These are phyloP conservation scores for Yarrowia porcina DNA, from an alignment of 805 yeast species.

Conservation along the genomic window DNA sequence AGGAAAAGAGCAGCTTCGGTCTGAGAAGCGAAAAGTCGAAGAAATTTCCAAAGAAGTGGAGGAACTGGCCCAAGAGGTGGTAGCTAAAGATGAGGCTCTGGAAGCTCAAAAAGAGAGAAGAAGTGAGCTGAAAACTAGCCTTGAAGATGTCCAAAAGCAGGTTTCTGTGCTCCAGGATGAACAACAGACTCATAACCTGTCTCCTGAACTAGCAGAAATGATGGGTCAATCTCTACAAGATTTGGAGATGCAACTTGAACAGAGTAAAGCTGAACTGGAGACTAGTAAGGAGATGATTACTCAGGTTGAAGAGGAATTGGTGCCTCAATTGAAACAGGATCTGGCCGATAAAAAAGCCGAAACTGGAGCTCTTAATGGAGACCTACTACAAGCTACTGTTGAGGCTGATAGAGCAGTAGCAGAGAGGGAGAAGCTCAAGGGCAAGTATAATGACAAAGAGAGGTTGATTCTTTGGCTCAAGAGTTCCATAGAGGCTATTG, in stretches of 20 bases:
- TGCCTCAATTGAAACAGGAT: slow-evolving; percentile 2
- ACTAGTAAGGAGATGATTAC: slow-evolving; percentile 1
- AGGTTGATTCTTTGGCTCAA: slow-evolving; percentile 5
- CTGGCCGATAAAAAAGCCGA: not conserved
- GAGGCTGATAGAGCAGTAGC: slow-evolving; percentile 22
- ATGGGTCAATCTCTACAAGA: slow-evolving; percentile 1
- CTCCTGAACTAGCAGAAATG: not conserved
- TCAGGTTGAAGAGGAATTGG: not conserved
- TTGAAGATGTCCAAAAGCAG: not conserved
- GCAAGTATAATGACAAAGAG: slow-evolving; percentile 22
- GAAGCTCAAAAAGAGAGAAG: not conserved
- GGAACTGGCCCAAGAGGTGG: not conserved
- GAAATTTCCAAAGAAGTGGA: not conserved
- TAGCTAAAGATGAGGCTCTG: not conserved
- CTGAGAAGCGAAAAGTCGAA: slow-evolving; percentile 7
- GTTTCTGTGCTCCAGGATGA: not conserved
- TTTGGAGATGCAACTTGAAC: not conserved
- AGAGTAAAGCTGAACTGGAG: not conserved
- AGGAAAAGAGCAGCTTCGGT: not conserved
- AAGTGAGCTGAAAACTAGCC: not conserved
- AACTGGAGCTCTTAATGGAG: slow-evolving; percentile 6
- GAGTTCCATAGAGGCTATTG: not conserved
- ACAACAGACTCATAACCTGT: not conserved
- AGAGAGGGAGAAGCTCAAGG: slow-evolving; percentile 20
- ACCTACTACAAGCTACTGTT: not conserved